Conservation (phyloP, 140 eudicot genomes). For the Ambrosia hybrid region DNA sequence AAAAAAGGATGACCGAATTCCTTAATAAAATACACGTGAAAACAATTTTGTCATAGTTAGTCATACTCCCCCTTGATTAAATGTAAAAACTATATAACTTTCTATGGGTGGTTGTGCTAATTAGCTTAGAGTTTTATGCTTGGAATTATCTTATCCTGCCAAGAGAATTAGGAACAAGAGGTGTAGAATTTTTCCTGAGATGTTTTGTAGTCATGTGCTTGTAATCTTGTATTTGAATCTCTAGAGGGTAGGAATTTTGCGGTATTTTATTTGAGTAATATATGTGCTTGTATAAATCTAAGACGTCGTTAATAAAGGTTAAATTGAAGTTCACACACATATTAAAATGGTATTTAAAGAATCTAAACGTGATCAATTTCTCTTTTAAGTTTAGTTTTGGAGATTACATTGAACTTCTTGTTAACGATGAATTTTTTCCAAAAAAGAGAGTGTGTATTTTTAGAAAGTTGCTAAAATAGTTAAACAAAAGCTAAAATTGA, state of each 20-base stretch:
- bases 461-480: too few relatives aligned
- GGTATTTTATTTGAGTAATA: not conserved
- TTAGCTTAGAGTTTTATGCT: conserved; percentile 1
- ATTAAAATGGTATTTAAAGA: too few relatives aligned
- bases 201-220: conserved; percentile 25
- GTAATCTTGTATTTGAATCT: conserved; percentile 23
- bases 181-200: conserved; percentile 15
- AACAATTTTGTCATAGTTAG: not conserved
- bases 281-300: not conserved
- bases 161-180: conserved; percentile 21
- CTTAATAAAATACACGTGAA: not conserved
- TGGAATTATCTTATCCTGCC: conserved; percentile 18
- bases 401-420: too few relatives aligned
- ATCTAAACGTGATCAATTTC: too few relatives aligned
- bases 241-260: not conserved
- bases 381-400: too few relatives aligned
- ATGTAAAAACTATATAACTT: conserved; percentile 4
- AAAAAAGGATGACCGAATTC: not conserved
- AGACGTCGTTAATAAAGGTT: too few relatives aligned
- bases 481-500: too few relatives aligned
- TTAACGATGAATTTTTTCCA: too few relatives aligned
- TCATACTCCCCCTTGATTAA: conserved; percentile 3
- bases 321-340: not conserved
- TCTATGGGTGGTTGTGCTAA: conserved; percentile 29
- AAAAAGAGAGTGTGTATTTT: too few relatives aligned